These are phyloP conservation scores for Polychaeton citri DNA, from an alignment of 2,329 filamentous ascomycete species.

Conservation along the genomic window DNA sequence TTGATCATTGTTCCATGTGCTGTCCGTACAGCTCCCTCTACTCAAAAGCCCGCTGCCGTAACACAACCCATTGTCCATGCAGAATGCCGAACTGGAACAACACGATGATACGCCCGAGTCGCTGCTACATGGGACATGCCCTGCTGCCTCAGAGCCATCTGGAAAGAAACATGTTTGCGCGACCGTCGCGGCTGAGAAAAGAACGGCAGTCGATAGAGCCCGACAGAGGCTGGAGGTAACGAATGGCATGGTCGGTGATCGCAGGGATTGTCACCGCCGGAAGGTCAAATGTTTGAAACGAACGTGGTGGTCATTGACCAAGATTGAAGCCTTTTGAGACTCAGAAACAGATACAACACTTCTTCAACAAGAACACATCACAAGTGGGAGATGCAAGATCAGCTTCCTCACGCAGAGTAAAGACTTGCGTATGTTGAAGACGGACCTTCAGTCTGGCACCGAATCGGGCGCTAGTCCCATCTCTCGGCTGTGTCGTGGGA, in stretches of 20 bases:
- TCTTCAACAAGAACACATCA: too few species aligned
- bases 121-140: constrained; percentile 11
- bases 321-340: too few species aligned
- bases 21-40: constrained; percentile 19
- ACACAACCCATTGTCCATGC: constrained; percentile 20
- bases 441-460: too few species aligned
- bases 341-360: too few species aligned
- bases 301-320: neutral
- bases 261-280: neutral
- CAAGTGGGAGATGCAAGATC: too few species aligned
- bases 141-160: constrained; percentile 1
- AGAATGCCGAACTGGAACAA: constrained; percentile 16
- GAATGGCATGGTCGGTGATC: constrained; percentile 3
- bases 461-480: neutral
- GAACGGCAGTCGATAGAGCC: constrained; percentile 3
- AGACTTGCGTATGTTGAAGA: too few species aligned
- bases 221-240: constrained; percentile 4
- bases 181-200: constrained; percentile 1
- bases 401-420: too few species aligned
- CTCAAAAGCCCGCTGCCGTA: constrained; percentile 17
- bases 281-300: neutral
- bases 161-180: constrained; percentile 5
- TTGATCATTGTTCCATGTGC: constrained; percentile 15
- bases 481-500: neutral
- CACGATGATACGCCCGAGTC: constrained; percentile 11